These are phyloP conservation scores for Monosporozyma aquatica DNA, from an alignment of 805 yeast genomes.

Conservation along the genomic window DNA sequence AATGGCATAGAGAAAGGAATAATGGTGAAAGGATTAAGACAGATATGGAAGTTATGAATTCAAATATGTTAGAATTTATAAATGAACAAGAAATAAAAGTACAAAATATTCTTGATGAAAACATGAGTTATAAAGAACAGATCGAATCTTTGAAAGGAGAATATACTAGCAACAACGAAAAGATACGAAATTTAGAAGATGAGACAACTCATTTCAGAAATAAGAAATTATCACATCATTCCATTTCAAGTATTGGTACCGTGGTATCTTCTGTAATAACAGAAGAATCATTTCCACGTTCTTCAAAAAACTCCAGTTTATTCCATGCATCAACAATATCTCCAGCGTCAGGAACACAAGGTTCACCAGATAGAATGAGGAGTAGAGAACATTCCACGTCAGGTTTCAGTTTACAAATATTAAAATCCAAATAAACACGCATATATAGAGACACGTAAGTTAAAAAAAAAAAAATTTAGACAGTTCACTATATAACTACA, in stretches of 20 bases:
- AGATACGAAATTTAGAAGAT: neutral
- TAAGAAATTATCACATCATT: neutral
- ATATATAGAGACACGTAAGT: too few relatives aligned
- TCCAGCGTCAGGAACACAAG: neutral
- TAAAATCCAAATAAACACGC: conserved; percentile 3
- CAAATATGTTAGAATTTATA: conserved; percentile 16
- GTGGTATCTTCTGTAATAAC: neutral
- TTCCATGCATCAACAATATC: neutral
- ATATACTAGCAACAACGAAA: neutral
- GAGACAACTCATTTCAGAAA: neutral
- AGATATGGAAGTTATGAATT: conserved; percentile 16
- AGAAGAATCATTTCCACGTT: neutral
- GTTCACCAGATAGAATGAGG: neutral
- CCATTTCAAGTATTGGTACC: conserved; percentile 1
- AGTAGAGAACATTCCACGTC: neutral
- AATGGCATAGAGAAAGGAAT: conserved; percentile 11
- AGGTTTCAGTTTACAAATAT: conserved; percentile 5
- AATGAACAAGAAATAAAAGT: conserved; percentile 14
- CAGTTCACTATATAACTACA: too few relatives aligned
- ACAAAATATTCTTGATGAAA: conserved; percentile 9
- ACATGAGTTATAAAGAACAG: conserved; percentile 3
- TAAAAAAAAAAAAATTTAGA: too few relatives aligned
- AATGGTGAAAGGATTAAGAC: conserved; percentile 8
- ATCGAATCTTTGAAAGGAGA: neutral
- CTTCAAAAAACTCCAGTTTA: neutral